Conservation (phyloP, 2,329 filamentous ascomycete genomes). For the Biscogniauxia marginata region DNA sequence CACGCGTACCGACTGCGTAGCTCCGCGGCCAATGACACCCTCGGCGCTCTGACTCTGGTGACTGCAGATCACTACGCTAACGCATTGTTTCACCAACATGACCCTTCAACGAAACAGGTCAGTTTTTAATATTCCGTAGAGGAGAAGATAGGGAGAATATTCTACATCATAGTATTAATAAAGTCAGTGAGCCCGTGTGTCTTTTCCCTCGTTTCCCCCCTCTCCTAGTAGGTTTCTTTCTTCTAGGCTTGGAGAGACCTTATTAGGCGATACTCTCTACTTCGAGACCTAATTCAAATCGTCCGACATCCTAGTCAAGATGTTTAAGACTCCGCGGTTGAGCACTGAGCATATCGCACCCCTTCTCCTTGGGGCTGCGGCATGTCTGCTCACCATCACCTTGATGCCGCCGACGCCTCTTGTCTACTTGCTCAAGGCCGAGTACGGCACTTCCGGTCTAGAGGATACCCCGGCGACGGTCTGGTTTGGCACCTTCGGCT, state of each 20-base stretch:
- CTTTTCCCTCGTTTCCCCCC: neutral
- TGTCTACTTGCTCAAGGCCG: slow-evolving; percentile 10
- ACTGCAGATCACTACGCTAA: neutral
- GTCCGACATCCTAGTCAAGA: neutral
- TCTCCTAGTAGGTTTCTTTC: neutral
- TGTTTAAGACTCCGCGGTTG: neutral
- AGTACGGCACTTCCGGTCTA: slow-evolving; percentile 1
- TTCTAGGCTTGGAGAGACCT: neutral
- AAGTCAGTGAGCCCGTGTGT: neutral
- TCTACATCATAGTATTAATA: neutral
- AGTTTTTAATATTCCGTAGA: neutral
- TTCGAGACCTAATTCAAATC: neutral
- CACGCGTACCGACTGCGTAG: neutral
- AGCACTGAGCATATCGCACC: slow-evolving; percentile 2
- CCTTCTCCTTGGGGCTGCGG: slow-evolving; percentile 5
- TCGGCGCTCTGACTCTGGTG: neutral
- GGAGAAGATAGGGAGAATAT: neutral
- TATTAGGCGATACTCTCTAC: neutral
- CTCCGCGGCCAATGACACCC: neutral
- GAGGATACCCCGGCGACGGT: slow-evolving; percentile 3
- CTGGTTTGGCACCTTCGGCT: slow-evolving; percentile 13
- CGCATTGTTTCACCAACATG: neutral
- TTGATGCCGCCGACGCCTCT: slow-evolving; percentile 6
- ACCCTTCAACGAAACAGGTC: neutral
- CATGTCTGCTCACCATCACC: slow-evolving; percentile 2